Evolutionary conservation across 2,329 filamentous ascomycete genomes (phyloP), one percentile per base, ranked within the genome.

Genomic region (Calycina herbarum): DNA sequence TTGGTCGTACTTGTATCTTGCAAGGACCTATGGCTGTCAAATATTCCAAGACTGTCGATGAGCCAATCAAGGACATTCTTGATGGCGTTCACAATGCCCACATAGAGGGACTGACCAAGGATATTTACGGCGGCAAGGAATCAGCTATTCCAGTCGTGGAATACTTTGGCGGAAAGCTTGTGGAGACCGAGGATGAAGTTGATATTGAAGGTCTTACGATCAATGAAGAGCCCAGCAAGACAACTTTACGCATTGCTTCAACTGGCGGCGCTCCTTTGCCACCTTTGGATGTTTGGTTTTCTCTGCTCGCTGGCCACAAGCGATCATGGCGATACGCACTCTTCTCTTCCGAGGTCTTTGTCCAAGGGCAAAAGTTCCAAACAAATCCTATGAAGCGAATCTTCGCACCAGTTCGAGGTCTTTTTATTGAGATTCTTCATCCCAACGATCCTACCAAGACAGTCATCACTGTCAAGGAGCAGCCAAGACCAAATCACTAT

Each of bases 361-460:
- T 97, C 4, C 95, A 99, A 79, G 95, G 94, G 17, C 91, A 97
- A 78, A 93, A 96, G 76, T 98, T 97, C 82, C 93, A 98, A 82
- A 96, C 93, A 65, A 99, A 99, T 80, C 96, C 95, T 0, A 91
- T 97, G 81, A 91, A 89, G 77, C 89, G 94, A 64, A 93, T 99
- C 66, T 94, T 98, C 71, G 89, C 92, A 11, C 95, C 95, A 15
- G 86, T 88, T 15, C 89, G 89, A 40, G 95, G 95, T 58, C 87
- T 98, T 78, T 90, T 93, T 66, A 92, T 99, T 40, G 95, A 99
- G 80, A 91, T 99, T 68, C 78, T 84, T 27, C 81, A 94, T 75
- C 93, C 94, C 27, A 89, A 94, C 66, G 89, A 97, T 54, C 89
- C 94, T 3, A 80, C 86, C 66, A 94, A 92, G 81, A 98, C 94